Percentiles rank a stretch among this genome's conserved stretches.
These are phyloP conservation scores for Gillenia trifoliata DNA, from an alignment of 306 rosid species.

Conservation along the genomic window DNA sequence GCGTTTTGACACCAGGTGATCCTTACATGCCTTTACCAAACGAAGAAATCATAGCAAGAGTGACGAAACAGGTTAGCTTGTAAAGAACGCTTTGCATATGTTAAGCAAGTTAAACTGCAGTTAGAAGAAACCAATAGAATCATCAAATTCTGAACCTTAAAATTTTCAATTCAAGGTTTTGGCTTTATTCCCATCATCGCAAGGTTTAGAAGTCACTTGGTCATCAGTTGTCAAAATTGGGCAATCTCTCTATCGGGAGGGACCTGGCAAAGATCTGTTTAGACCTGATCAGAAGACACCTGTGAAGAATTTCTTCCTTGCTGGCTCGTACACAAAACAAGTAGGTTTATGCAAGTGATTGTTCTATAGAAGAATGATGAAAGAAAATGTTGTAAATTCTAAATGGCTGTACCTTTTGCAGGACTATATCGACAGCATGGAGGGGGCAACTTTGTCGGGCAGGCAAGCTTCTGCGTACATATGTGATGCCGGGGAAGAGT, in stretches of 20 bases:
- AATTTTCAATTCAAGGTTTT: constrained; percentile 45
- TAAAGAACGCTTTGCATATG: not conserved
- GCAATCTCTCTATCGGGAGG: constrained; percentile 96
- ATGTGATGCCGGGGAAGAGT: constrained; percentile 77
- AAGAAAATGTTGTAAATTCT: not conserved
- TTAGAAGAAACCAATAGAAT: not conserved
- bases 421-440: constrained; percentile 99
- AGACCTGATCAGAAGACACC: constrained; percentile 98
- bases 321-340: constrained; percentile 96
- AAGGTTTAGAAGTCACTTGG: constrained; percentile 95
- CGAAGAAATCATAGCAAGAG: constrained; percentile 85
- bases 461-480: constrained; percentile 86
- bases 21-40: constrained; percentile 96
- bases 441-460: constrained; percentile 97
- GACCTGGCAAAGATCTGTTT: constrained; percentile 93
- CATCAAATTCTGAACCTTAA: not conserved
- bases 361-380: not conserved
- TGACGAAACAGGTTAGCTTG: constrained; percentile 65
- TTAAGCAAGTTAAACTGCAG: not conserved
- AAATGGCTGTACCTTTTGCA: constrained; percentile 21
- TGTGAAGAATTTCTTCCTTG: constrained; percentile 79
- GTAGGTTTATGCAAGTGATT: constrained; percentile 20
- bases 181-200: constrained; percentile 83
- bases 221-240: constrained; percentile 95
- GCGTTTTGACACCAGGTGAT: constrained; percentile 97